Base-by-base conservation (phyloP, 1,284 basidiomycete genomes). In the Veloporphyrellus conicus region DNA sequence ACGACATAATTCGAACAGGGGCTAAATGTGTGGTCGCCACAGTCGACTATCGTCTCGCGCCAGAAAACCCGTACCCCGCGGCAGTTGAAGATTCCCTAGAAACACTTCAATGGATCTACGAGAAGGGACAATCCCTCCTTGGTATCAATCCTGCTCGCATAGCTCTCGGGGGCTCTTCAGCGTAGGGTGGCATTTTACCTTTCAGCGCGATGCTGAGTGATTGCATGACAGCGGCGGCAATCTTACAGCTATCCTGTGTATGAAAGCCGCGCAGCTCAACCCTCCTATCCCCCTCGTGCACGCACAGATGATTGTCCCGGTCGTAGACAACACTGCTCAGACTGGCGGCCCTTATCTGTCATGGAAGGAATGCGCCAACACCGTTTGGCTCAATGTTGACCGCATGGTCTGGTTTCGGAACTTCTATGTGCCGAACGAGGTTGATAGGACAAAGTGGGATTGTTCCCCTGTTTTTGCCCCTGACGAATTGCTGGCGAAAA, bases 11-110 rank as follows among this genome's bases (percentile, higher is more conserved):
- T 20, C 20, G 20, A 39, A 40, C 43, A 67, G 62, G 64, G 15
- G 61, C 64, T 18, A 60, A 59, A 33, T 66, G 64, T 50, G 72
- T 81, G 0, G 78, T 80, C 7, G 70, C 76, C 25, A 74, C 75
- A 3, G 75, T 80, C 25, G 76, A 77, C 52, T 82, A 82, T 59
- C 73, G 81, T 34, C 73, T 82, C 23, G 82, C 77, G 0, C 81
- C 82, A 10, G 81, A 84, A 52, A 47, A 76, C 28, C 71, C 72
- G 3, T 82, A 78, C 54, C 81, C 81, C 3, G 77, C 78, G 0
- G 81, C 80, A 0, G 71, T 79, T 2, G 76, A 83, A 43, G 81
- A 83, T 50, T 70, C 76, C 0, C 67, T 77, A 42, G 75, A 78
- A 41, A 69, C 75, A 1, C 66, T 82, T 19, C 61, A 71, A 42